phyloP scores from a whole-genome alignment of 306 rosid species.

The Glycine soja region DNA sequence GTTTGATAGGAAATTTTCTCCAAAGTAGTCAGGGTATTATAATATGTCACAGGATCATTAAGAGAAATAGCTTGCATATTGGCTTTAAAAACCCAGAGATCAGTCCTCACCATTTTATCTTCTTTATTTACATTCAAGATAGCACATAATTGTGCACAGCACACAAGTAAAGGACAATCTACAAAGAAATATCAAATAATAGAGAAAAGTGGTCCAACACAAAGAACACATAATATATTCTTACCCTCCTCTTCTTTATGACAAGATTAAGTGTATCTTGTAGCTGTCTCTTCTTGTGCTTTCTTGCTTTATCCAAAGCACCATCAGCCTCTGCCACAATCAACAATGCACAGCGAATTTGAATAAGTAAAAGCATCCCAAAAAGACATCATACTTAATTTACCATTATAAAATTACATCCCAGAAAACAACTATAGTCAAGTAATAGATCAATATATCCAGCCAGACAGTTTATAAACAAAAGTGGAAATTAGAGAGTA shows the following conservation, averaged over 20 bases:
- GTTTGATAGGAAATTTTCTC: too few species aligned
- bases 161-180: slow-evolving; percentile 33
- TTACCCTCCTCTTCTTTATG: slow-evolving; percentile 90
- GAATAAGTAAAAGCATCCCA: slow-evolving; percentile 26
- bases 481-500: too few species aligned
- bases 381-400: slow-evolving; percentile 5
- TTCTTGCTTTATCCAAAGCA: slow-evolving; percentile 97
- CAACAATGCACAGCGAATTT: slow-evolving; percentile 37
- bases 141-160: background rate
- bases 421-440: slow-evolving; percentile 14
- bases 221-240: background rate
- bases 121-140: too few species aligned
- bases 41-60: too few species aligned
- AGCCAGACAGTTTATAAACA: too few species aligned
- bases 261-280: slow-evolving; percentile 96
- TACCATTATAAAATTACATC: slow-evolving; percentile 7
- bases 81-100: too few species aligned
- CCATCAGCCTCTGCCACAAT: slow-evolving; percentile 95
- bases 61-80: too few species aligned
- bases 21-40: too few species aligned
- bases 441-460: background rate
- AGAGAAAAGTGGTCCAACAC: too few species aligned
- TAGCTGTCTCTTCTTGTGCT: slow-evolving; percentile 97
- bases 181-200: background rate
- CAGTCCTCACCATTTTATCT: too few species aligned